phyloP scores from a whole-genome alignment of 345 rosid genomes.

The Eucalyptus cladocalyx region DNA sequence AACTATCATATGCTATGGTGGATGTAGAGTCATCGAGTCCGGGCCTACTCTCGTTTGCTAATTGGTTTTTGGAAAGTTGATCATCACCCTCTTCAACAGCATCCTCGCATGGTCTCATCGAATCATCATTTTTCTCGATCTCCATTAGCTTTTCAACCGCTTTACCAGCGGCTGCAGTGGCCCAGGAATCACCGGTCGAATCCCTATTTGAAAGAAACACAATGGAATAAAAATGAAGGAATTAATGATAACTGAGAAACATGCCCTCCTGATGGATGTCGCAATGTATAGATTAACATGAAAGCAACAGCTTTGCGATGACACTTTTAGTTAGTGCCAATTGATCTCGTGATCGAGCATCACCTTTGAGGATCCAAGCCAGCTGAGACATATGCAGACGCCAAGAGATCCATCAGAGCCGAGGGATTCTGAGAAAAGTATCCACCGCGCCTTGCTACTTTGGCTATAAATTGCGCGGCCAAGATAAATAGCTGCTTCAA shows the following conservation, averaged over 20 bases:
- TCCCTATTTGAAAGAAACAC: slow-evolving; percentile 3
- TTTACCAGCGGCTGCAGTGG: slow-evolving; percentile 13
- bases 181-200: slow-evolving; percentile 11
- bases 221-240: background rate
- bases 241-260: background rate
- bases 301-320: background rate
- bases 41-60: background rate
- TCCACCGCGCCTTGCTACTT: slow-evolving; percentile 22
- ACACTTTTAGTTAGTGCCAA: background rate
- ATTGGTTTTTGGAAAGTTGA: background rate
- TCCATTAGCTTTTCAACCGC: slow-evolving; percentile 18
- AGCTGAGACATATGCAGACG: slow-evolving; percentile 22
- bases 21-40: background rate
- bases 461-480: slow-evolving; percentile 37
- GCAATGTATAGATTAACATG: background rate
- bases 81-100: background rate
- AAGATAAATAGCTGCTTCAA: slow-evolving; percentile 19
- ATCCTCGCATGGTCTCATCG: background rate
- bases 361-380: slow-evolving; percentile 42
- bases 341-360: background rate
- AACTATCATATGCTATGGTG: background rate
- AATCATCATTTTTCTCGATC: background rate
- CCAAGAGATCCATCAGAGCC: slow-evolving; percentile 15
- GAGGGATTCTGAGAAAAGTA: slow-evolving; percentile 29
- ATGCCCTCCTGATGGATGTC: background rate